Evolutionary conservation across 352 stramenopile genomes (phyloP), one percentile per base, ranked within the genome.

Genomic region (Phytophthora fragariae): DNA sequence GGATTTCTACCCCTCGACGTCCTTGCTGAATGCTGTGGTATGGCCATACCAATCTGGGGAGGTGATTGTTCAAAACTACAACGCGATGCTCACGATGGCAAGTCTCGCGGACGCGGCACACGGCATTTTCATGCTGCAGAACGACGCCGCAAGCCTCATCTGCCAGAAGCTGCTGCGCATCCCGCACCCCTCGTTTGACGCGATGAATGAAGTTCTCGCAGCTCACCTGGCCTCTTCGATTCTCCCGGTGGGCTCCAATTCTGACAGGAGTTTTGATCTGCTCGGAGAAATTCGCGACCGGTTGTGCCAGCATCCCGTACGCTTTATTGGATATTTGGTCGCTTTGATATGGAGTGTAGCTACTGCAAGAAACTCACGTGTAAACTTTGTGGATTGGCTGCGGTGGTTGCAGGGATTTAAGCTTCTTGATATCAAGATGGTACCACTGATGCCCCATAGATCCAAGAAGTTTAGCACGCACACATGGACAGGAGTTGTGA

Each of bases 11-110:
- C 84, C 88, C 19, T 77, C 73, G 14, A 72, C 74, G 7, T 82
- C 79, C 12, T 62, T 89, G 33, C 62, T 96, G 12, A 96, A 97
- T 70, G 76, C 83, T 10, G 83, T 94, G 31, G 88, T 97, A 62
- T 96, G 90, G 87, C 91, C 91, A n/a, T 90, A 97, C 66, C 71
- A 78, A 14, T 83, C 86, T 15, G 92, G 92, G 3, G 90, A 97
- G 68, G 88, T 96, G 12, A 94, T 97, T 37, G 88, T 97, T 49
- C 92, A 97, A 67, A 95, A 96, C 72, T 97, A 97, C 79, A 97
- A 97, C 76, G 79, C 89, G n/a, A 72, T 97, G 58, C 88, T 97
- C 24, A 97, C 89, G 2, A 92, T 96, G 64, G 90, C 91, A 24
- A 83, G 87, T 41, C 84, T 97, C 19, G 71, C 83, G n/a, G 76